phyloP scores from a whole-genome alignment of 2,329 filamentous ascomycete genomes.

The Knufia petricola region DNA sequence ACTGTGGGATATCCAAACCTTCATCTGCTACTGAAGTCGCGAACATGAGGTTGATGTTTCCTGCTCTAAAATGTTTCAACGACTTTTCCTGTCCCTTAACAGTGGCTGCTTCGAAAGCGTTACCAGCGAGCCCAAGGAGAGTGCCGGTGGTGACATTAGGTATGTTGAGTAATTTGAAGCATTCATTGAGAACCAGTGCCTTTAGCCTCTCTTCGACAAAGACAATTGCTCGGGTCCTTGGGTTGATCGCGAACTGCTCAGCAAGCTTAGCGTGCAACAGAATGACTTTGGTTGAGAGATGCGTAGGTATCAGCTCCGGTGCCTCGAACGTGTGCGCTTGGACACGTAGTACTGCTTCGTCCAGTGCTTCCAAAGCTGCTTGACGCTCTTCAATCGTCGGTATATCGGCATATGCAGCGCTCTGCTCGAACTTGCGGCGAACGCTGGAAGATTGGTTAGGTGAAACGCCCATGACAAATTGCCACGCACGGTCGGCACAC shows the following conservation, averaged over 20 bases:
- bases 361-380: slow-evolving; percentile 10
- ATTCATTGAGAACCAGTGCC: slow-evolving; percentile 59
- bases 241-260: slow-evolving; percentile 50
- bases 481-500: slow-evolving; percentile 78
- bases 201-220: slow-evolving; percentile 76
- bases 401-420: slow-evolving; percentile 10
- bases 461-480: slow-evolving; percentile 48
- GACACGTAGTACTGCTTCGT: slow-evolving; percentile 14
- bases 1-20: slow-evolving; percentile 57
- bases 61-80: slow-evolving; percentile 54
- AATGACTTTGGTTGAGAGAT: slow-evolving; percentile 56
- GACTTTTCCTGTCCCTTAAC: slow-evolving; percentile 65
- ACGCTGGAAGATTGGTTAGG: slow-evolving; percentile 11
- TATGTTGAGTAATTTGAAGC: slow-evolving; percentile 54
- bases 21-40: slow-evolving; percentile 58
- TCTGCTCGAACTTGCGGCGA: slow-evolving; percentile 15
- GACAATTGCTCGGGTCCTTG: slow-evolving; percentile 65
- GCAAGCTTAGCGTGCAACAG: slow-evolving; percentile 52
- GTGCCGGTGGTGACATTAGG: slow-evolving; percentile 51
- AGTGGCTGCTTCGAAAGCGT: slow-evolving; percentile 53
- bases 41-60: slow-evolving; percentile 52
- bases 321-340: slow-evolving; percentile 15
- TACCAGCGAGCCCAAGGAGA: slow-evolving; percentile 53
- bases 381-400: slow-evolving; percentile 10
- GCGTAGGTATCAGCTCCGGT: slow-evolving; percentile 22